Percentiles rank a stretch among this genome's conserved stretches.
Evolutionary conservation across 2,329 filamentous ascomycete genomes (phyloP).

Genomic region (Myriosclerotinia scirpicola): DNA sequence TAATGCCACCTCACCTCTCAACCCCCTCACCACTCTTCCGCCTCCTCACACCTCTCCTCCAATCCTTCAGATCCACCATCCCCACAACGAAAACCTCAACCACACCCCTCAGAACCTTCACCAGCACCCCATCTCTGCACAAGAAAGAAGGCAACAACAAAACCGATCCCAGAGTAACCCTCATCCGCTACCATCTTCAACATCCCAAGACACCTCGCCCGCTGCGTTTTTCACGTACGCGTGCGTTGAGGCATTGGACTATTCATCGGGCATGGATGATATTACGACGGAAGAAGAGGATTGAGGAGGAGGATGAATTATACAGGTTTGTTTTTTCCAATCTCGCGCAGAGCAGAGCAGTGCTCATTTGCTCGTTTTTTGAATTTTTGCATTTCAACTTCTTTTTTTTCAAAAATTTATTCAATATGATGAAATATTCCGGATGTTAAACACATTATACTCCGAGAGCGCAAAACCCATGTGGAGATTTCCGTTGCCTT

Average conservation of each 20-base stretch:
- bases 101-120: slow-evolving; percentile 30
- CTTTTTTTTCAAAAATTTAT: neutral
- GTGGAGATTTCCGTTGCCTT: slow-evolving; percentile 23
- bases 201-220: slow-evolving; percentile 71
- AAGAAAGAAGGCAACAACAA: slow-evolving; percentile 27
- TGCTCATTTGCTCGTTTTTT: neutral
- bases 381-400: neutral
- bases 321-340: slow-evolving; percentile 53
- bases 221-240: slow-evolving; percentile 83
- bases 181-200: slow-evolving; percentile 69
- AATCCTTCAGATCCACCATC: slow-evolving; percentile 28
- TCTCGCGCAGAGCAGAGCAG: too few species aligned
- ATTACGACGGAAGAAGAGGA: slow-evolving; percentile 67
- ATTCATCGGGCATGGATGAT: slow-evolving; percentile 96
- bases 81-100: slow-evolving; percentile 13
- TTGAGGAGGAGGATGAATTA: slow-evolving; percentile 66
- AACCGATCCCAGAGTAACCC: slow-evolving; percentile 43
- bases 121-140: slow-evolving; percentile 26
- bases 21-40: slow-evolving; percentile 31
- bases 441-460: slow-evolving; percentile 22
- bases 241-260: slow-evolving; percentile 93
- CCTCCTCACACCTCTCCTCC: slow-evolving; percentile 36
- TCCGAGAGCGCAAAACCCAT: slow-evolving; percentile 21
- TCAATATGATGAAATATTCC: slow-evolving; percentile 21
- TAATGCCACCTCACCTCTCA: slow-evolving; percentile 28